phyloP scores from a whole-genome alignment of 306 rosid species.

The Lithocarpus polystachyus region DNA sequence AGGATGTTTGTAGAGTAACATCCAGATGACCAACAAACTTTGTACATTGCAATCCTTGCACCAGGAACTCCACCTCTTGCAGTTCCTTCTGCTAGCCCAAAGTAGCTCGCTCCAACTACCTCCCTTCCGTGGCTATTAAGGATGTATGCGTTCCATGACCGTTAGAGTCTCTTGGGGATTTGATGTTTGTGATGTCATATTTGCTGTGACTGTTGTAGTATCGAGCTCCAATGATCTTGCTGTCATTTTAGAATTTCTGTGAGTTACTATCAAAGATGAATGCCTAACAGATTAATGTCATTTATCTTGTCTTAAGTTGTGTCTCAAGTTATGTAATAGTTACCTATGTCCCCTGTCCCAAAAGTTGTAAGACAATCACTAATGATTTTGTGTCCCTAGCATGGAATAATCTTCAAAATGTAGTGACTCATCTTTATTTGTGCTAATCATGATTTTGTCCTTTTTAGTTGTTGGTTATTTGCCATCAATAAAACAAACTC shows the following conservation, averaged over 20 bases:
- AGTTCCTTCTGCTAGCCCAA: conserved; percentile 36
- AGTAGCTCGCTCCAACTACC: conserved; percentile 24
- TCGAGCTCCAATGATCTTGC: conserved; percentile 38
- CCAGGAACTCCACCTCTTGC: conserved; percentile 31
- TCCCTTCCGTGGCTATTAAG: conserved; percentile 34
- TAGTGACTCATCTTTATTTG: neutral
- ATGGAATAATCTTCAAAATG: neutral
- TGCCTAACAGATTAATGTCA: neutral
- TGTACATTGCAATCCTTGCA: conserved; percentile 34
- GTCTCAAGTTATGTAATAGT: neutral
- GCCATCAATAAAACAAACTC: neutral
- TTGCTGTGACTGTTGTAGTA: neutral
- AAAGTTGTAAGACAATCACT: neutral
- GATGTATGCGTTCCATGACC: conserved; percentile 40
- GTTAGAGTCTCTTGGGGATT: conserved; percentile 30
- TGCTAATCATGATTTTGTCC: neutral
- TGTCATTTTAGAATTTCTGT: neutral
- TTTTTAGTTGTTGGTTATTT: neutral
- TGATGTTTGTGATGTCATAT: conserved; percentile 17
- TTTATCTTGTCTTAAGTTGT: neutral
- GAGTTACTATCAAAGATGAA: neutral
- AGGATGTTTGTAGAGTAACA: conserved; percentile 16
- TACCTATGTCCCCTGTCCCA: neutral
- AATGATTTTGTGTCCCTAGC: neutral
- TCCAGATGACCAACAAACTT: conserved; percentile 28